phyloP scores from a whole-genome alignment of 768 basidiomycete genomes.

The Melanogaster broomeanus region DNA sequence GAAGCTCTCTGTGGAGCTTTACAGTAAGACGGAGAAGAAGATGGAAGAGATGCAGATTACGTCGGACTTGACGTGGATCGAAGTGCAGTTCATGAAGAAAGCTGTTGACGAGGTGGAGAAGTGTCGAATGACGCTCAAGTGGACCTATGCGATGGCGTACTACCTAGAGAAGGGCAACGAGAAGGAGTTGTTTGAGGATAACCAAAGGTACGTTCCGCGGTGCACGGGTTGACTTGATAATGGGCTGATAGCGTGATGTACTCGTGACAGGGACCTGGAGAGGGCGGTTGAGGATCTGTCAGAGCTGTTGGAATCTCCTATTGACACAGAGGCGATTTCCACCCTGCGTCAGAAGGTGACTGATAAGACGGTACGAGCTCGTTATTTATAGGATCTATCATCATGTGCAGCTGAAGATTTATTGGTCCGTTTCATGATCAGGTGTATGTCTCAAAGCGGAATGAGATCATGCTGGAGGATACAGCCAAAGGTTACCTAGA shows the following conservation, averaged over 20 bases:
- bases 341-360: conserved; percentile 88
- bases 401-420: not conserved
- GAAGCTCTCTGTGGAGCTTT: conserved; percentile 89
- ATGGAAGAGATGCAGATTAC: conserved; percentile 99
- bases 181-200: conserved; percentile 97
- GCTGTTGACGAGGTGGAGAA: conserved; percentile 91
- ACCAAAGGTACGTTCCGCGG: conserved; percentile 67
- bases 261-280: conserved; percentile 74
- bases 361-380: conserved; percentile 81
- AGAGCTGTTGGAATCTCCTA: conserved; percentile 88
- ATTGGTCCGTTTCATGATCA: conserved; percentile 24
- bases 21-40: conserved; percentile 97
- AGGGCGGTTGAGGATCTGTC: conserved; percentile 94
- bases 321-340: conserved; percentile 83
- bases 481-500: conserved; percentile 90
- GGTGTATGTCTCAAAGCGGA: conserved; percentile 96
- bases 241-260: not conserved
- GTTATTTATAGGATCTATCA: conserved; percentile 1
- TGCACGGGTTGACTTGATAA: not conserved
- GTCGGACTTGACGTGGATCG: conserved; percentile 94
- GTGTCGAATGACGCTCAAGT: conserved; percentile 95
- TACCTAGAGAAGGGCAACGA: conserved; percentile 88
- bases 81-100: conserved; percentile 98
- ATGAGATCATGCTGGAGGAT: conserved; percentile 93
- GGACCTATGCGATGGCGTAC: conserved; percentile 99